Conservation (phyloP, 2,329 filamentous ascomycete species). For the Pyrenophora seminiperda region DNA sequence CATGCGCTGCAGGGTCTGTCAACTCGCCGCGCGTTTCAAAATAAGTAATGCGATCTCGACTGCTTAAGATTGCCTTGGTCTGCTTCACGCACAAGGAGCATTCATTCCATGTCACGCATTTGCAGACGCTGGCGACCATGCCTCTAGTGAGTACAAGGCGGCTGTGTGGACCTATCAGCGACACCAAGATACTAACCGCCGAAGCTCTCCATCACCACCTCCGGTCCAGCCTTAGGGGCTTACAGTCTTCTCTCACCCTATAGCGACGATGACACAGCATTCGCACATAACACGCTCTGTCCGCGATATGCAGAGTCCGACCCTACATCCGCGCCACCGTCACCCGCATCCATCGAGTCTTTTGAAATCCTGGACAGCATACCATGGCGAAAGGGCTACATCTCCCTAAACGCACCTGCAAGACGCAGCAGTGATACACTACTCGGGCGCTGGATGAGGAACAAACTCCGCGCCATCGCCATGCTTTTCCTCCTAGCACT, state of each 20-base stretch:
- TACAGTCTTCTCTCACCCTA: constrained; percentile 38
- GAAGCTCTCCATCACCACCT: constrained; percentile 25
- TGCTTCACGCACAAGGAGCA: constrained; percentile 6
- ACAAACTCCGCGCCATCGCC: constrained; percentile 24
- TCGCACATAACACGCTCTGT: constrained; percentile 36
- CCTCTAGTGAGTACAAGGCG: constrained; percentile 33
- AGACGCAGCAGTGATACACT: constrained; percentile 8
- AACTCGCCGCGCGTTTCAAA: constrained; percentile 35
- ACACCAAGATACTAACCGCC: constrained; percentile 21
- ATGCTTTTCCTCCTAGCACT: constrained; percentile 29
- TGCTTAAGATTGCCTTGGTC: constrained; percentile 20
- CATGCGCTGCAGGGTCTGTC: constrained; percentile 24
- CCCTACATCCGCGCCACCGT: constrained; percentile 40
- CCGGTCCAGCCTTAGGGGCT: constrained; percentile 22
- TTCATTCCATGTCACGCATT: constrained; percentile 4
- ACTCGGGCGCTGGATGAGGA: constrained; percentile 25
- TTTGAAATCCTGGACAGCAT: constrained; percentile 43
- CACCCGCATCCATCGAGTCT: constrained; percentile 42
- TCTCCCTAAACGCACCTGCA: constrained; percentile 12
- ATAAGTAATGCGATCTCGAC: constrained; percentile 21
- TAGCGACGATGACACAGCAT: constrained; percentile 29
- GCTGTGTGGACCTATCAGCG: constrained; percentile 24
- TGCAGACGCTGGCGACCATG: constrained; percentile 23
- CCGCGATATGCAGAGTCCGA: constrained; percentile 43
- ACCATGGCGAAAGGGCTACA: constrained; percentile 41